Conservation (phyloP, 352 stramenopile species). For the Pilasporangium apinafurcum region DNA sequence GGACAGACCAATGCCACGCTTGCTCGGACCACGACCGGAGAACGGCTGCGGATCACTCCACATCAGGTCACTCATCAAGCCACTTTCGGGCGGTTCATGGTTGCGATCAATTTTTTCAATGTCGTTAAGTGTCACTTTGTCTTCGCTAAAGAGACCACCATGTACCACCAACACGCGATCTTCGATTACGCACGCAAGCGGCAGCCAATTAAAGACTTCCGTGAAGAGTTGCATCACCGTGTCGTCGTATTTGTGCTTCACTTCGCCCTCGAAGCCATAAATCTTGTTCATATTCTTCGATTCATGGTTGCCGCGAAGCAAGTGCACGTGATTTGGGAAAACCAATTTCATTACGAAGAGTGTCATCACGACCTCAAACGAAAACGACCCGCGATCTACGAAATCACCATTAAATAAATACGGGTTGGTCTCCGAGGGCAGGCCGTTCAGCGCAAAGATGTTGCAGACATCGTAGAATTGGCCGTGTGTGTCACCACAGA, state of each 20-base stretch:
- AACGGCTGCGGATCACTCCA: conserved; percentile 98
- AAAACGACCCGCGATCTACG: conserved; percentile 98
- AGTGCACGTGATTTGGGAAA: conserved; percentile 90
- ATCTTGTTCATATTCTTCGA: conserved; percentile 99
- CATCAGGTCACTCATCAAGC: conserved; percentile 89
- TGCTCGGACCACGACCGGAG: conserved; percentile 90
- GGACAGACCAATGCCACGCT: conserved; percentile 95
- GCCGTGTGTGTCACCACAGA: conserved; percentile 99
- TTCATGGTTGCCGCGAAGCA: conserved; percentile 97
- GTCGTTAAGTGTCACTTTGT: conserved; percentile 91
- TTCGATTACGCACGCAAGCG: conserved; percentile 92
- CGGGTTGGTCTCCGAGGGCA: conserved; percentile 92
- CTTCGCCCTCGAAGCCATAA: conserved; percentile 99
- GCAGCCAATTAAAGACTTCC: conserved; percentile 98
- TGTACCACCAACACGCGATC: conserved; percentile 96
- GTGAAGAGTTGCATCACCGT: conserved; percentile 99
- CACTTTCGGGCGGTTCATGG: conserved; percentile 92
- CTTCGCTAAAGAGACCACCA: conserved; percentile 93
- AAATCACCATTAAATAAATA: conserved; percentile 99
- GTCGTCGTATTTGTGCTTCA: conserved; percentile 99
- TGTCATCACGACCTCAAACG: conserved; percentile 97
- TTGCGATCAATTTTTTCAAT: conserved; percentile 96
- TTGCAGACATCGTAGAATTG: conserved; percentile 99
- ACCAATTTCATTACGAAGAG: conserved; percentile 97
- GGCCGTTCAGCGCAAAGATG: conserved; percentile 98